phyloP scores from a whole-genome alignment of 352 stramenopile species.

The Phytophthora megakarya region DNA sequence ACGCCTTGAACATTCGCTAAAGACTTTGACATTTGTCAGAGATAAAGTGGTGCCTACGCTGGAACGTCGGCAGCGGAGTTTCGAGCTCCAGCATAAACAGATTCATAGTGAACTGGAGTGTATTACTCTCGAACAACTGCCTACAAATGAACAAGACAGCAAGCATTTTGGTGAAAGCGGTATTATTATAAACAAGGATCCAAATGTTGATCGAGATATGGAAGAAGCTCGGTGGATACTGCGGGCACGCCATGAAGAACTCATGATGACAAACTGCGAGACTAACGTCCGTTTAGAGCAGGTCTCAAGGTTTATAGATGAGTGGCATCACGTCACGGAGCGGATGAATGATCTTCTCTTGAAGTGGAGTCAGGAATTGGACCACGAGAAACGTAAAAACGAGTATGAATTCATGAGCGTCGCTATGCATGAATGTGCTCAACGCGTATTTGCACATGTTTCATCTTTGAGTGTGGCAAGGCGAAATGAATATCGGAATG shows the following conservation, averaged over 20 bases:
- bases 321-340: constrained; percentile 22
- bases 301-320: background rate
- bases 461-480: background rate
- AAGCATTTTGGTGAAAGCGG: background rate
- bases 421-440: constrained; percentile 5
- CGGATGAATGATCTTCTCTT: constrained; percentile 7
- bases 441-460: constrained; percentile 11
- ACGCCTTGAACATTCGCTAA: constrained; percentile 10
- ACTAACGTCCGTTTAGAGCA: constrained; percentile 14
- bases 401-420: constrained; percentile 2
- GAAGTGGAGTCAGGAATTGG: constrained; percentile 24
- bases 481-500: background rate
- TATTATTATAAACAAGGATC: background rate
- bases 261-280: constrained; percentile 28
- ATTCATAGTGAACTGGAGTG: constrained; percentile 10
- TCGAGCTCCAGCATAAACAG: constrained; percentile 7
- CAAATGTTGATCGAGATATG: background rate
- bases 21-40: constrained; percentile 17
- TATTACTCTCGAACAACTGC: background rate
- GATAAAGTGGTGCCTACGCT: constrained; percentile 26
- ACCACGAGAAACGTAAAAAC: constrained; percentile 7
- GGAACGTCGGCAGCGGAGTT: background rate
- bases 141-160: background rate
- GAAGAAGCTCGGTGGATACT: constrained; percentile 17
- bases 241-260: constrained; percentile 29